These are phyloP conservation scores for Phytophthora nicotianae DNA, from an alignment of 352 stramenopile species.

Conservation along the genomic window DNA sequence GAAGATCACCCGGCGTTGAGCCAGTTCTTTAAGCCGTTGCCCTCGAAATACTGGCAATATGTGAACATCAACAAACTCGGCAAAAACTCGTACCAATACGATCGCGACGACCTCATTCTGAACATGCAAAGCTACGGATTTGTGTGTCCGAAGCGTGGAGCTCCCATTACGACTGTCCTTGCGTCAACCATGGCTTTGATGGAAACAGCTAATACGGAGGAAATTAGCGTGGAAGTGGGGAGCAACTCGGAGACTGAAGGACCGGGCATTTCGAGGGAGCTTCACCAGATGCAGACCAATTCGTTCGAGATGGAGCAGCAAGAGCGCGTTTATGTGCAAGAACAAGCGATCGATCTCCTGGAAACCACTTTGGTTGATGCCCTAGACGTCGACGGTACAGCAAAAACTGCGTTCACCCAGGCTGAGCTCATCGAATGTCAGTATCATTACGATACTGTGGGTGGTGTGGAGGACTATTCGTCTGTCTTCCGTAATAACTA, in stretches of 20 bases:
- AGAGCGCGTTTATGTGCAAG: conserved; percentile 23
- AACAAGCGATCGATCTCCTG: conserved; percentile 28
- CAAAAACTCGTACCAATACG: conserved; percentile 34
- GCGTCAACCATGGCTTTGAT: background rate
- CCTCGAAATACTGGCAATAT: conserved; percentile 33
- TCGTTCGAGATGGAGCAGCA: conserved; percentile 17
- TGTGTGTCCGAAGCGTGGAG: conserved; percentile 28
- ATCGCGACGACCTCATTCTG: conserved; percentile 32
- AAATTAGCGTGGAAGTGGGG: background rate
- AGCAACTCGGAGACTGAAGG: background rate
- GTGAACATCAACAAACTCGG: conserved; percentile 38
- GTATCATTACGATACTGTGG: conserved; percentile 29
- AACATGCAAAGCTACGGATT: conserved; percentile 38
- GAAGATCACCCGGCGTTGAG: conserved; percentile 28
- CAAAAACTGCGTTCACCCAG: conserved; percentile 33
- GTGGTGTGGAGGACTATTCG: conserved; percentile 40
- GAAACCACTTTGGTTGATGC: conserved; percentile 21
- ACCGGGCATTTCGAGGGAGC: conserved; percentile 1
- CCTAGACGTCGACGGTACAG: conserved; percentile 26
- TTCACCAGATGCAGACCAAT: conserved; percentile 6
- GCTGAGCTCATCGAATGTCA: conserved; percentile 42
- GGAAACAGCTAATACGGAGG: background rate
- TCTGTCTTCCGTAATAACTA: conserved; percentile 36
- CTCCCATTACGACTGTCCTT: conserved; percentile 10
- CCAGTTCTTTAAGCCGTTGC: conserved; percentile 30